These are phyloP conservation scores for Colletotrichum australisinense DNA, from an alignment of 2,329 filamentous ascomycete genomes.

Conservation along the genomic window DNA sequence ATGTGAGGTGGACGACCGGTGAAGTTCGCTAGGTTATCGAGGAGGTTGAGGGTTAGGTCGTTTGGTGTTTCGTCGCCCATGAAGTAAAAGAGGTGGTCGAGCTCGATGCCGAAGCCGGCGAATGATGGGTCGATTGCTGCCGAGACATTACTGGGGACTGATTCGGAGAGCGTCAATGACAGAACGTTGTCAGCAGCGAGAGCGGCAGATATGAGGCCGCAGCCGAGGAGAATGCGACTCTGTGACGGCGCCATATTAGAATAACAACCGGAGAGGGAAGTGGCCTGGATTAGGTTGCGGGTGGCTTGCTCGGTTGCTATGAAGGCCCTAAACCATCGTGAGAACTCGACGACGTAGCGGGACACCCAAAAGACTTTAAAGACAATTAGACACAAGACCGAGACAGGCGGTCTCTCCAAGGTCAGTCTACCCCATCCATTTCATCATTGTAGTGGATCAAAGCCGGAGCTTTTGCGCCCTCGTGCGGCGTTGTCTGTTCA, in stretches of 20 bases:
- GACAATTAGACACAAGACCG: not conserved
- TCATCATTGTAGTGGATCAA: constrained; percentile 32
- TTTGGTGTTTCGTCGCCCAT: constrained; percentile 33
- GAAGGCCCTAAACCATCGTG: constrained; percentile 14
- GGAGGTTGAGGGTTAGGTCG: constrained; percentile 23
- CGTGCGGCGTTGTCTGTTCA: not conserved
- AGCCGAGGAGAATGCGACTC: constrained; percentile 26
- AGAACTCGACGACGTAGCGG: constrained; percentile 10
- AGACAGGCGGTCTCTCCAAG: constrained; percentile 8
- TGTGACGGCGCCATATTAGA: constrained; percentile 27
- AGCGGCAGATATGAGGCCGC: constrained; percentile 19
- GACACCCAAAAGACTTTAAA: constrained; percentile 22
- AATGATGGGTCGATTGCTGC: constrained; percentile 29
- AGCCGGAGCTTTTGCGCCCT: constrained; percentile 8
- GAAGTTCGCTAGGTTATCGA: constrained; percentile 26
- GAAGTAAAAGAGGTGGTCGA: constrained; percentile 33
- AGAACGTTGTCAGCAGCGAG: constrained; percentile 12
- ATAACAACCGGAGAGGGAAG: not conserved
- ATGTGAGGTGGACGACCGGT: constrained; percentile 26
- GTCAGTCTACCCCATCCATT: constrained; percentile 15
- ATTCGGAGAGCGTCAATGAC: constrained; percentile 22
- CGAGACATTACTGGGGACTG: constrained; percentile 21
- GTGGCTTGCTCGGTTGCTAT: not conserved
- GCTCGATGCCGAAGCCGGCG: constrained; percentile 31
- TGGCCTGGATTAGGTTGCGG: not conserved